Conservation (phyloP, 1,284 basidiomycete species). For the Cryptococcus sp. region DNA sequence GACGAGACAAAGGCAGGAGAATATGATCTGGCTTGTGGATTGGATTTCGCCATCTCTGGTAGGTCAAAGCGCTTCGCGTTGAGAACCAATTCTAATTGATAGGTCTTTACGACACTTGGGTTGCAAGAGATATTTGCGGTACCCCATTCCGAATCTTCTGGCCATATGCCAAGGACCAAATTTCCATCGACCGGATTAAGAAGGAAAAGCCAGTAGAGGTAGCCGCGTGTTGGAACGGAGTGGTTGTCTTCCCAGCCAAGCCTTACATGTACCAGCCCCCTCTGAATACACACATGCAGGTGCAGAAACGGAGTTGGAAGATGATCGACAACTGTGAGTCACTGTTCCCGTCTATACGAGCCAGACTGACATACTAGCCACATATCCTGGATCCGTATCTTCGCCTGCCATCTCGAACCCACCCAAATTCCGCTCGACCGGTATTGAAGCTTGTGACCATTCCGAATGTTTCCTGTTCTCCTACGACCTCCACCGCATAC, state of each 20-base stretch:
- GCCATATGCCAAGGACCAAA: constrained; percentile 55
- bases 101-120: constrained; percentile 53
- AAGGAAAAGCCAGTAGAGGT: constrained; percentile 53
- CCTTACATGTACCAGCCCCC: constrained; percentile 49
- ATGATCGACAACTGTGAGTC: constrained; percentile 39
- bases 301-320: constrained; percentile 27
- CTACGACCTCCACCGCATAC: constrained; percentile 55
- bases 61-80: no score
- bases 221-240: constrained; percentile 52
- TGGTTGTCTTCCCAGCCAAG: constrained; percentile 53
- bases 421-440: constrained; percentile 51
- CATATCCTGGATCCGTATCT: neutral
- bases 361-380: neutral
- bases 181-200: constrained; percentile 43
- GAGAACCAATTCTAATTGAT: neutral
- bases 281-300: constrained; percentile 18
- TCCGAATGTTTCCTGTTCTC: constrained; percentile 56
- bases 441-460: constrained; percentile 51
- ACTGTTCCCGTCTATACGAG: no score
- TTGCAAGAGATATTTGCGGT: constrained; percentile 50
- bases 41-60: constrained; percentile 53
- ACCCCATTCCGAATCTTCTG: constrained; percentile 51
- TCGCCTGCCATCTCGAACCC: constrained; percentile 47
- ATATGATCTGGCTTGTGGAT: constrained; percentile 58
- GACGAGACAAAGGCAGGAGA: constrained; percentile 15